Evolutionary conservation across 2,329 filamentous ascomycete species (phyloP).

Genomic region (Chaetomium strumarium): DNA sequence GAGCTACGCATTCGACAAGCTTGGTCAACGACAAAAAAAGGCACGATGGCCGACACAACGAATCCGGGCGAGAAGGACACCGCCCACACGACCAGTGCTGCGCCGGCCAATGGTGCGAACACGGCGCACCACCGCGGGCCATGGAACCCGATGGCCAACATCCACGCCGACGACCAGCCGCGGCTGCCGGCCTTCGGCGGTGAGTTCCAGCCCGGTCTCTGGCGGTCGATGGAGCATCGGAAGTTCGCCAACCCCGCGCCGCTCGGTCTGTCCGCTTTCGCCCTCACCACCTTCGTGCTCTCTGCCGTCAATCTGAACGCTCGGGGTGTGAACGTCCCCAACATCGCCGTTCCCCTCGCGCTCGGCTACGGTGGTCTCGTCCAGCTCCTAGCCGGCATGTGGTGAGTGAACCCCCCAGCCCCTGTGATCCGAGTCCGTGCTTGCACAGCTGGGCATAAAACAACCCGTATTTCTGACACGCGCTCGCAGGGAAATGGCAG

Average conservation of each 20-base stretch:
- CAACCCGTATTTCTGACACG: not conserved
- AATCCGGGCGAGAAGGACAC: conserved; percentile 18
- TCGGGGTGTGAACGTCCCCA: conserved; percentile 53
- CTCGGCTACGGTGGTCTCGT: conserved; percentile 73
- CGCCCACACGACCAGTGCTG: conserved; percentile 16
- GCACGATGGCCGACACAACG: conserved; percentile 17
- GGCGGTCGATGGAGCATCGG: conserved; percentile 58
- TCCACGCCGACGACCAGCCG: conserved; percentile 29
- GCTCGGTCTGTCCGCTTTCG: conserved; percentile 71
- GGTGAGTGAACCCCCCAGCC: conserved; percentile 50
- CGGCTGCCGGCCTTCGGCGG: conserved; percentile 60
- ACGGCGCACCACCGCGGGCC: conserved; percentile 27
- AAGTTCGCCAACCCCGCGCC: conserved; percentile 77
- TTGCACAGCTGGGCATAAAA: not conserved
- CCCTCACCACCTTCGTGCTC: conserved; percentile 75
- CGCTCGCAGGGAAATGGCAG: conserved; percentile 66
- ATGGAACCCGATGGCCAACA: conserved; percentile 36
- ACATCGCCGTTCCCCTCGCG: conserved; percentile 62
- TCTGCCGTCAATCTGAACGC: conserved; percentile 66
- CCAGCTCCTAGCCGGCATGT: conserved; percentile 80
- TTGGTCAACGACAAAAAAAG: not conserved
- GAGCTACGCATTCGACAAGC: not conserved
- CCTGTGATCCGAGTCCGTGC: not conserved
- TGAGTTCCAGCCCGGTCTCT: conserved; percentile 65
- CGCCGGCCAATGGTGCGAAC: conserved; percentile 16